Conservation (phyloP, 2,329 filamentous ascomycete genomes). For the Pseudogymnoascus sp. region DNA sequence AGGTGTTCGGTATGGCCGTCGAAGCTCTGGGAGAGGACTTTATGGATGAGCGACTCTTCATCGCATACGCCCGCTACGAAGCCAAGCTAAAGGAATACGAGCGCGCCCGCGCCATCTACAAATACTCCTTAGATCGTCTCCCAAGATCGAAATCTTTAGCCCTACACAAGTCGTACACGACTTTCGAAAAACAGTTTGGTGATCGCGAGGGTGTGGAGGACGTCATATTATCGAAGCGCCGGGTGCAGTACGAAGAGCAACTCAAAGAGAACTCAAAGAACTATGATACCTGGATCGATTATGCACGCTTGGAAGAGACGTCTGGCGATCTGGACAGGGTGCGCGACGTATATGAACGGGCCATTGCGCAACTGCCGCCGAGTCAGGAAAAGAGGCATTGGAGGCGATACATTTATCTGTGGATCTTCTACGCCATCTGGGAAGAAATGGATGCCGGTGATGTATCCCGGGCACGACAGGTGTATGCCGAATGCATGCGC, state of each 20-base stretch:
- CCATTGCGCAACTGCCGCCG: slow-evolving; percentile 89
- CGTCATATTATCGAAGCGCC: slow-evolving; percentile 86
- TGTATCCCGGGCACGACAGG: slow-evolving; percentile 68
- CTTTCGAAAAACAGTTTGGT: slow-evolving; percentile 96
- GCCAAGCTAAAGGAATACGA: slow-evolving; percentile 93
- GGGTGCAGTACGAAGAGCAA: slow-evolving; percentile 89
- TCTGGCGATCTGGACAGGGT: slow-evolving; percentile 75
- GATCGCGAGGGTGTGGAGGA: slow-evolving; percentile 90
- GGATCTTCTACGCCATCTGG: slow-evolving; percentile 95
- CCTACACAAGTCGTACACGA: slow-evolving; percentile 90
- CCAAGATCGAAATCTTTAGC: slow-evolving; percentile 76
- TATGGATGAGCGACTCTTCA: slow-evolving; percentile 92
- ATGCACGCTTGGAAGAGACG: slow-evolving; percentile 80
- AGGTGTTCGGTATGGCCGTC: slow-evolving; percentile 82
- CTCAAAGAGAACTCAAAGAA: slow-evolving; percentile 92
- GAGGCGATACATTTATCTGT: slow-evolving; percentile 94
- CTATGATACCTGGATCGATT: slow-evolving; percentile 97
- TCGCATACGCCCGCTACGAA: slow-evolving; percentile 91
- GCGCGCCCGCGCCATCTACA: slow-evolving; percentile 88
- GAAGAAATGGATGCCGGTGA: slow-evolving; percentile 85
- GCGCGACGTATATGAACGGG: slow-evolving; percentile 88
- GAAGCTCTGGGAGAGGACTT: slow-evolving; percentile 90
- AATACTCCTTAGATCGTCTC: slow-evolving; percentile 87
- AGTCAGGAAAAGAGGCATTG: slow-evolving; percentile 96
- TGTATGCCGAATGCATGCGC: slow-evolving; percentile 81